phyloP scores from a whole-genome alignment of 371 early-diverging fungal genomes.

The Polyrhizophydium stewartii region DNA sequence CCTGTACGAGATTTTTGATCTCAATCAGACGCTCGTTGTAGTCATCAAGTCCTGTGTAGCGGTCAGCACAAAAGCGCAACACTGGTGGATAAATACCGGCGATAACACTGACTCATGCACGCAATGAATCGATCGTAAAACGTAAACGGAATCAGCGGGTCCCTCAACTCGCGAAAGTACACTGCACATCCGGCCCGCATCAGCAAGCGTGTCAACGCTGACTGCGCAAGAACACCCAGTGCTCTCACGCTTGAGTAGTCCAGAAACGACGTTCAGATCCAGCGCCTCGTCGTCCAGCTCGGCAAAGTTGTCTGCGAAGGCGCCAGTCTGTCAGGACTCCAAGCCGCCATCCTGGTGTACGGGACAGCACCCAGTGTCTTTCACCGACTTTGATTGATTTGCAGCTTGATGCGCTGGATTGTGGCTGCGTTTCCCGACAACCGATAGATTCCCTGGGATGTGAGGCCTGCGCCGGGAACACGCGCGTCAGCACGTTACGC shows the following conservation, averaged over 20 bases:
- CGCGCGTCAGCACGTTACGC: no score
- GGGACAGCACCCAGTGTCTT: no score
- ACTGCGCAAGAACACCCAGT: not conserved
- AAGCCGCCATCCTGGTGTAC: no score
- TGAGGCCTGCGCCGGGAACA: conserved; percentile 29
- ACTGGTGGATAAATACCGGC: not conserved
- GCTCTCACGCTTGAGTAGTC: conserved; percentile 58
- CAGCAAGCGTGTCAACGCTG: not conserved
- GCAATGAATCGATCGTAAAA: conserved; percentile 74
- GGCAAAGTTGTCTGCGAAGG: conserved; percentile 11
- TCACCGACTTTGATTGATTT: conserved; percentile 58
- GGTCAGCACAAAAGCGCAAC: not conserved
- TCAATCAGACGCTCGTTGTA: conserved; percentile 70
- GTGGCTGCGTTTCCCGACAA: conserved; percentile 71
- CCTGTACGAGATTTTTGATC: conserved; percentile 66
- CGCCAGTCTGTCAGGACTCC: no score
- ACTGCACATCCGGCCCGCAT: conserved; percentile 24
- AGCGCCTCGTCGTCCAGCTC: conserved; percentile 33
- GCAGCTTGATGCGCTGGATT: conserved; percentile 59
- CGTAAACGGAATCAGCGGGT: conserved; percentile 72
- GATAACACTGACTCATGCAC: conserved; percentile 58
- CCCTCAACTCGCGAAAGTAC: conserved; percentile 75
- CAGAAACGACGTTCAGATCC: conserved; percentile 76
- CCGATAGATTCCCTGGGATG: conserved; percentile 75
- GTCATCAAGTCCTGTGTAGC: conserved; percentile 52